Percentiles rank a stretch among this genome's conserved stretches.
These are phyloP conservation scores for Phaseolus lunatus DNA, from an alignment of 306 rosid genomes.

Conservation along the genomic window DNA sequence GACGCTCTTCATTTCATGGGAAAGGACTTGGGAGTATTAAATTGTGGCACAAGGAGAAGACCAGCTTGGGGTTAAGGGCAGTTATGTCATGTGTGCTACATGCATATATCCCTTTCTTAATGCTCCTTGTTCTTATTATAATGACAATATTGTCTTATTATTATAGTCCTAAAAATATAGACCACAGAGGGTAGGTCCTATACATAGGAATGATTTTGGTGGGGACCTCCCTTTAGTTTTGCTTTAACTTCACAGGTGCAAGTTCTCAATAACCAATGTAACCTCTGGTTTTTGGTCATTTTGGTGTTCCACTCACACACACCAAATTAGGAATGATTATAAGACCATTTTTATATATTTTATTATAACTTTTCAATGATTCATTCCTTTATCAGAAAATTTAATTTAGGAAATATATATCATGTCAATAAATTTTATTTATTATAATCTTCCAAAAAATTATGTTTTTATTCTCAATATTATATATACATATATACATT, in stretches of 20 bases:
- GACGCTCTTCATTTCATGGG: constrained; percentile 4
- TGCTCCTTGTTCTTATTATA: background rate
- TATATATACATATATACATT: too few species aligned
- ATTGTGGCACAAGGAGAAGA: background rate
- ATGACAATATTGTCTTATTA: background rate
- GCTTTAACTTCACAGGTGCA: background rate
- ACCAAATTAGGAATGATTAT: background rate
- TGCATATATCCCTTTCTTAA: constrained; percentile 29
- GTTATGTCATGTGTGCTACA: constrained; percentile 31
- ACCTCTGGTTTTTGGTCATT: background rate
- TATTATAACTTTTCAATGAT: background rate
- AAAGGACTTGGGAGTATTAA: constrained; percentile 5
- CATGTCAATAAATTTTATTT: too few species aligned
- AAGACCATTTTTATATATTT: too few species aligned
- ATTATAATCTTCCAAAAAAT: too few species aligned
- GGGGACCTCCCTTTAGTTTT: background rate
- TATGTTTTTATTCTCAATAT: too few species aligned
- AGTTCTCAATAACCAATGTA: constrained; percentile 4
- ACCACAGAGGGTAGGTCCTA: background rate
- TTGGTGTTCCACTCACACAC: background rate
- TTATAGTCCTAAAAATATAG: background rate
- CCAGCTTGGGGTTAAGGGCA: background rate
- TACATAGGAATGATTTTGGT: constrained; percentile 35
- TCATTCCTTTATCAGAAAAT: background rate
- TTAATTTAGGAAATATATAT: background rate